phyloP scores from a whole-genome alignment of 495 filamentous ascomycete species.

The Daldinia decipiens region DNA sequence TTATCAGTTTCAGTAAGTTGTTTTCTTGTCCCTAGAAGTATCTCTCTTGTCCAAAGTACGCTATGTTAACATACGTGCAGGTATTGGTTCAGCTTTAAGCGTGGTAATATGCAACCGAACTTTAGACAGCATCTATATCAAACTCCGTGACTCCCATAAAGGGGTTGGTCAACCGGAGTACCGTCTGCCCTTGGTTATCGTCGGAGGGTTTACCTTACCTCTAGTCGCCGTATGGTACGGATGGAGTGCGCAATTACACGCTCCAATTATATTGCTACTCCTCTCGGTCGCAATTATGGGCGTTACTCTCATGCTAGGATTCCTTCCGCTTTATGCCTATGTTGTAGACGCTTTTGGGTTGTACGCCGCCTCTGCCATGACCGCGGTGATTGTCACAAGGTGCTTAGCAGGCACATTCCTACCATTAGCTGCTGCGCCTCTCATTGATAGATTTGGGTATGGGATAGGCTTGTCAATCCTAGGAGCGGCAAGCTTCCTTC shows the following conservation, averaged over 20 bases:
- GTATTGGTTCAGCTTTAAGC: constrained; percentile 60
- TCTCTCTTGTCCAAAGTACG: not conserved
- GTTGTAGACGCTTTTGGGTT: constrained; percentile 67
- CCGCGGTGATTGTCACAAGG: constrained; percentile 62
- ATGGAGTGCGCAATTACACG: constrained; percentile 54
- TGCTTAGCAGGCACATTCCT: constrained; percentile 66
- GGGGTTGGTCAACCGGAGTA: constrained; percentile 58
- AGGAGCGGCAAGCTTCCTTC: constrained; percentile 47
- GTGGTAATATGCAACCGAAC: constrained; percentile 57
- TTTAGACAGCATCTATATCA: constrained; percentile 64
- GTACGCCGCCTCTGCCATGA: constrained; percentile 66
- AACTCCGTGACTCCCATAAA: constrained; percentile 52
- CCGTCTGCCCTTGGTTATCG: constrained; percentile 62
- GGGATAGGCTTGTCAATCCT: constrained; percentile 61
- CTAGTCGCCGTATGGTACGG: constrained; percentile 59
- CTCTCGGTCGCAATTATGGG: constrained; percentile 53
- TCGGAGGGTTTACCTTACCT: constrained; percentile 57
- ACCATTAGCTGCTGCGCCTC: constrained; percentile 58
- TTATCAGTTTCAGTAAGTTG: constrained; percentile 64
- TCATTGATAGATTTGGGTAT: constrained; percentile 59
- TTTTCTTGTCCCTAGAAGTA: not conserved
- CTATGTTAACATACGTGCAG: constrained; percentile 51
- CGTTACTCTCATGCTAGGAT: constrained; percentile 53
- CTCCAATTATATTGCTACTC: constrained; percentile 56
- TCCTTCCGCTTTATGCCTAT: constrained; percentile 63